phyloP scores from a whole-genome alignment of 306 rosid species.

The Prunus davidiana region DNA sequence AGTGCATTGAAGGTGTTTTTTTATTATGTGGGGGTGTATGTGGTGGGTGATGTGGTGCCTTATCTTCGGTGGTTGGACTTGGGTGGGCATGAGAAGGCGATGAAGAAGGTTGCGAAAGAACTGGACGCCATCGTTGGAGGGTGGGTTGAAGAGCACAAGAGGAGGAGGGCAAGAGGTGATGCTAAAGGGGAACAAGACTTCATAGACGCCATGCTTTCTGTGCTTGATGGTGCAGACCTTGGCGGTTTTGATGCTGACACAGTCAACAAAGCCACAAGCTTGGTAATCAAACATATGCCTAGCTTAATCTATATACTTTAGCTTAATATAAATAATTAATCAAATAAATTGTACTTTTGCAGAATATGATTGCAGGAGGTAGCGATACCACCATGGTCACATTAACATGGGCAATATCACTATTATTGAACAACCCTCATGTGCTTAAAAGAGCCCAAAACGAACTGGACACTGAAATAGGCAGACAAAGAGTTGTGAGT shows the following conservation, averaged over 20 bases:
- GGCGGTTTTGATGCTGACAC: slow-evolving; percentile 12
- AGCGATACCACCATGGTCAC: slow-evolving; percentile 22
- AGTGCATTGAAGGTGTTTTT: slow-evolving; percentile 28
- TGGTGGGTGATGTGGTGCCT: slow-evolving; percentile 43
- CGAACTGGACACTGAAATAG: slow-evolving; percentile 18
- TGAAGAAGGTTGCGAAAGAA: slow-evolving; percentile 28
- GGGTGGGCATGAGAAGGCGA: slow-evolving; percentile 47
- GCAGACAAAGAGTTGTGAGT: slow-evolving; percentile 5
- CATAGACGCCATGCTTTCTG: slow-evolving; percentile 28
- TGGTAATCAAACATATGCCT: slow-evolving; percentile 10
- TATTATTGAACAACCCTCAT: slow-evolving; percentile 17
- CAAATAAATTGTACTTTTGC: neutral
- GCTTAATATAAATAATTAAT: neutral
- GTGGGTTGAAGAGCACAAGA: slow-evolving; percentile 49
- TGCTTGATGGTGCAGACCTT: neutral
- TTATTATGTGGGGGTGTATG: slow-evolving; percentile 17
- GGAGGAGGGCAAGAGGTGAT: neutral
- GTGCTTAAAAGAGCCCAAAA: slow-evolving; percentile 8
- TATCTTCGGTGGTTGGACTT: slow-evolving; percentile 43
- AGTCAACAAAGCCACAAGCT: slow-evolving; percentile 25
- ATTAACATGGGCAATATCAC: slow-evolving; percentile 21
- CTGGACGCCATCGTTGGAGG: slow-evolving; percentile 19
- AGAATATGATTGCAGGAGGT: slow-evolving; percentile 19
- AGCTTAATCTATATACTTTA: neutral
- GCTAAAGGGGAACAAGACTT: slow-evolving; percentile 32